Conservation (phyloP, 805 yeast species). For the Zygosaccharomyces kombuchaensis region DNA sequence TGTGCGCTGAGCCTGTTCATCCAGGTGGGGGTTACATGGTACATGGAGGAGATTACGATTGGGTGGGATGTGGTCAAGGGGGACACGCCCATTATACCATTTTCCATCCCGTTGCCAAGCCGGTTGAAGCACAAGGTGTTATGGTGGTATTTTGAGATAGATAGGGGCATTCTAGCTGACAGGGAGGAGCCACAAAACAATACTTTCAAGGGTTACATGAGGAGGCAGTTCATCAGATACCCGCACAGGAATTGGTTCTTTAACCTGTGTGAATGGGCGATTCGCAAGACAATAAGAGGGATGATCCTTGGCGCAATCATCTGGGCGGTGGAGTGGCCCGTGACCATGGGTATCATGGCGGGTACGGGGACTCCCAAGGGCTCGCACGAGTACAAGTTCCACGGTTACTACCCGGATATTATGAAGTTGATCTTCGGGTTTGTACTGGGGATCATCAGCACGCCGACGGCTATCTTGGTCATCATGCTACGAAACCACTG, state of each 20-base stretch:
- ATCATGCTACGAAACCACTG: conserved; percentile 20
- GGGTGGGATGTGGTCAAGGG: conserved; percentile 22
- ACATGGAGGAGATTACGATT: conserved; percentile 18
- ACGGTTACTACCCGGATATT: conserved; percentile 24
- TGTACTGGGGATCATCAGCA: conserved; percentile 18
- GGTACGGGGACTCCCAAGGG: conserved; percentile 19
- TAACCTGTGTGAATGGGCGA: conserved; percentile 18
- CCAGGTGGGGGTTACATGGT: conserved; percentile 25
- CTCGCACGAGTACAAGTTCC: conserved; percentile 18
- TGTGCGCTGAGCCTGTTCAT: conserved; percentile 24
- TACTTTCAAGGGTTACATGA: conserved; percentile 7
- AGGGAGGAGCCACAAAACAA: conserved; percentile 6
- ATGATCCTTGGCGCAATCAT: conserved; percentile 14
- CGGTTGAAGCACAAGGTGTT: conserved; percentile 4
- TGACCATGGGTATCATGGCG: conserved; percentile 27
- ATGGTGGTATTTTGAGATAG: conserved; percentile 17
- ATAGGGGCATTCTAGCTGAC: conserved; percentile 10
- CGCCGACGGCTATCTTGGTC: conserved; percentile 18
- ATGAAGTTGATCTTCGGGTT: conserved; percentile 22
- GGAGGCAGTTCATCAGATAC: conserved; percentile 10
- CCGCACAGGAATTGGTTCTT: conserved; percentile 12
- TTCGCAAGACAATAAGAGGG: conserved; percentile 18
- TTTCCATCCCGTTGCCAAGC: conserved; percentile 7
- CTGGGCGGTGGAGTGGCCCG: conserved; percentile 27
- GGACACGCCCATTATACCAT: conserved; percentile 12